Evolutionary conservation across 768 basidiomycete genomes (phyloP), one percentile per base, ranked within the genome.

Genomic region (Rhodotorula graminis): DNA sequence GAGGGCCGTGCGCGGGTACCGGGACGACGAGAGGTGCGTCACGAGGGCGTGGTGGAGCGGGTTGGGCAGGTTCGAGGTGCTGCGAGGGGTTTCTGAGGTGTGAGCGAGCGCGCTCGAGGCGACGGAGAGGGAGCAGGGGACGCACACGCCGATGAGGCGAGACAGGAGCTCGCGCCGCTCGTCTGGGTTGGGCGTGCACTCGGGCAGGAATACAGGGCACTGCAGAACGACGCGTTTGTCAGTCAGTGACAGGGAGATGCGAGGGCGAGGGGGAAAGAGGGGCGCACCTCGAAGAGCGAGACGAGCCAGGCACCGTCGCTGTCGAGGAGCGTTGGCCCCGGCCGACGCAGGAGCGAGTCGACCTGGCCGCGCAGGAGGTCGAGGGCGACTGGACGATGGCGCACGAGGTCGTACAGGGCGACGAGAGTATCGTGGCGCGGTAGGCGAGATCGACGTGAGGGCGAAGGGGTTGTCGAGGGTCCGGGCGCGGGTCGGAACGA

Each of bases 81-180:
- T 69, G 73, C 31, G 15, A 25, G 27, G 15, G n/a, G 18, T 5
- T 46, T 5, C 2, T 7, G 49, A 29, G 18, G 12, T 19, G 19
- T 16, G 12, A 27, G 33, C 5, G 0, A 40, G 10, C 19, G 40
- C 21, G 25, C n/a, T n/a, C 4, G 16, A 16, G n/a, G 12, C 12
- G 8, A 1, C 10, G 40, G 37, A 14, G 33, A 7, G 40, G 9
- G 42, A 49, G 47, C 37, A 12, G 9, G 37, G 10, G 4, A 44
- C 71, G 44, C 5, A 72, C 71, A 74, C 42, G 16, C 73, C 73
- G 31, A 70, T 50, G 69, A 70, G 67, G 27, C 49, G 56, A 1
- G 73, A 59, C 18, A 50, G 62, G 4, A 74, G 42, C 3, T 0
- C 8, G 15, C 64, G 40, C 0, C 73, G 69, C 33, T 55, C 18